These are phyloP conservation scores for Megacollybia platyphylla DNA, from an alignment of 1,284 basidiomycete species.

Conservation along the genomic window DNA sequence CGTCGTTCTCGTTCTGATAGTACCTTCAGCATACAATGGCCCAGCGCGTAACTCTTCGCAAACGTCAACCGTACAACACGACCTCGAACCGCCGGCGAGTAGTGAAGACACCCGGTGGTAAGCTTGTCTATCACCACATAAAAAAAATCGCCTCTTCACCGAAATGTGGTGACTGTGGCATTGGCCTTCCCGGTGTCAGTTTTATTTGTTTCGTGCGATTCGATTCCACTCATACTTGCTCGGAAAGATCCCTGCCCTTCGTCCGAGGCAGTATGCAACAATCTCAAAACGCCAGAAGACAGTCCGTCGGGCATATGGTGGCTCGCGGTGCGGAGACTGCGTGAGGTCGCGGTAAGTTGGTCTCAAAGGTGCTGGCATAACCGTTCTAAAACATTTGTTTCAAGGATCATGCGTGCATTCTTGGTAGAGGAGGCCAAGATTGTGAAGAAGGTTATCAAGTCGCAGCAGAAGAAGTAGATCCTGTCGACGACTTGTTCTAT, in stretches of 20 bases:
- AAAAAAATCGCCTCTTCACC: slow-evolving; percentile 81
- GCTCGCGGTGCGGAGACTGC: slow-evolving; percentile 88
- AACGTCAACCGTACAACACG: slow-evolving; percentile 98
- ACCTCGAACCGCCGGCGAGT: slow-evolving; percentile 91
- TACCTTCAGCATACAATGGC: slow-evolving; percentile 49
- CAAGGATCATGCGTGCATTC: slow-evolving; percentile 95
- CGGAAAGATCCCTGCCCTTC: slow-evolving; percentile 76
- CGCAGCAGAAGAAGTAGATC: slow-evolving; percentile 39
- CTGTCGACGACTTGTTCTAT: too few relatives aligned
- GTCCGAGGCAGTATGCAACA: slow-evolving; percentile 85
- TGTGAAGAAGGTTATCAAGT: slow-evolving; percentile 99
- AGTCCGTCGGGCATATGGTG: slow-evolving; percentile 88
- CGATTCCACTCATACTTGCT: slow-evolving; percentile 1
- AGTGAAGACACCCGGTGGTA: slow-evolving; percentile 94
- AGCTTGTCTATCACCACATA: slow-evolving; percentile 84
- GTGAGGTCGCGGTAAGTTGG: slow-evolving; percentile 69
- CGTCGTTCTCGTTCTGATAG: too few relatives aligned
- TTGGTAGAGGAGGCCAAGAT: slow-evolving; percentile 99
- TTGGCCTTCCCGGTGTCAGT: slow-evolving; percentile 83
- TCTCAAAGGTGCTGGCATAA: neutral
- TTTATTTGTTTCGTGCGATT: neutral
- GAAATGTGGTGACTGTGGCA: slow-evolving; percentile 96
- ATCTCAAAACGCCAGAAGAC: slow-evolving; percentile 95
- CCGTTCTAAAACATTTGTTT: neutral
- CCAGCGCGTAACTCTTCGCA: slow-evolving; percentile 99